phyloP scores from a whole-genome alignment of 2,329 filamentous ascomycete species.

The Alternaria panax region DNA sequence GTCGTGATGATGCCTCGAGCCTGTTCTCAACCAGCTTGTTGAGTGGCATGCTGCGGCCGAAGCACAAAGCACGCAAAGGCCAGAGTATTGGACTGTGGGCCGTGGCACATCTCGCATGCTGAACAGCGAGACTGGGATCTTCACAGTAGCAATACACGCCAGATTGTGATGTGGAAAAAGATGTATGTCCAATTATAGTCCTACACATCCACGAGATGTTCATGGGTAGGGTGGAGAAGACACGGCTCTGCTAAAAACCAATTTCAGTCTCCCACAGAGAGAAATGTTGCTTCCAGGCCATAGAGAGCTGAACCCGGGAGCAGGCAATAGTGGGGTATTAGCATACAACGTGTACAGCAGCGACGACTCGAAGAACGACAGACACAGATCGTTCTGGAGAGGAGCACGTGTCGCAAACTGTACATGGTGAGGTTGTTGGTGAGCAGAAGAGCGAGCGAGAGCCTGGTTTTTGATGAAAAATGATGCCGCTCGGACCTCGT shows the following conservation, averaged over 20 bases:
- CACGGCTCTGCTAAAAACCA: constrained; percentile 62
- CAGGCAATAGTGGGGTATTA: constrained; percentile 59
- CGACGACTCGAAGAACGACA: constrained; percentile 23
- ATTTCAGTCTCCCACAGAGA: constrained; percentile 60
- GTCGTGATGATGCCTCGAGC: not conserved
- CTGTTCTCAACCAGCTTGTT: too few species aligned
- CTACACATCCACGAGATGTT: constrained; percentile 49
- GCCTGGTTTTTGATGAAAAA: constrained; percentile 16
- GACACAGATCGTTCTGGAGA: constrained; percentile 23
- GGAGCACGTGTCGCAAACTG: constrained; percentile 9
- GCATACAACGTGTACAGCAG: constrained; percentile 14
- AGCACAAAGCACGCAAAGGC: not conserved
- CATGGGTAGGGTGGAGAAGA: constrained; percentile 61
- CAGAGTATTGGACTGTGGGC: too few species aligned
- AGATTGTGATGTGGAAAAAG: not conserved
- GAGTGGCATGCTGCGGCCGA: too few species aligned
- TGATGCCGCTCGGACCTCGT: constrained; percentile 20
- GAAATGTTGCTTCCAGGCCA: constrained; percentile 59
- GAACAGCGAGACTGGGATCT: not conserved
- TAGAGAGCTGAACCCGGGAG: constrained; percentile 54
- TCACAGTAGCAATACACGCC: not conserved
- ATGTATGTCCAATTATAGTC: constrained; percentile 60
- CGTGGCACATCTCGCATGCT: too few species aligned
- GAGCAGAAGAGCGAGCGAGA: constrained; percentile 7
- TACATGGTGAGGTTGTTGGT: constrained; percentile 13